Conservation (phyloP, 768 basidiomycete species). For the Paxillus ammoniavirescens region DNA sequence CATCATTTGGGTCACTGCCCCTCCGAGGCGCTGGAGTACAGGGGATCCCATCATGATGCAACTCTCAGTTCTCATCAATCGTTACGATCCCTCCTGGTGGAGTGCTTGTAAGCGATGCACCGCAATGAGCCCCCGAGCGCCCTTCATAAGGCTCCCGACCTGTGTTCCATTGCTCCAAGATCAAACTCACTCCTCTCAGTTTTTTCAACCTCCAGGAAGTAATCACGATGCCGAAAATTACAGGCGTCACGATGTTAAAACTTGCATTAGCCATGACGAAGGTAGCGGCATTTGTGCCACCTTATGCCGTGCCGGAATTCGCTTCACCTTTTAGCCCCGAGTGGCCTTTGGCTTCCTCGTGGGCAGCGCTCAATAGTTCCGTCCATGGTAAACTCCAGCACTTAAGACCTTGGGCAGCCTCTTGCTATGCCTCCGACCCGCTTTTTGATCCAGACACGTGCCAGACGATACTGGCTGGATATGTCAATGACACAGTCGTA, state of each 20-base stretch:
- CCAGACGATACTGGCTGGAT: conserved; percentile 5
- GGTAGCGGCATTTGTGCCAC: background rate
- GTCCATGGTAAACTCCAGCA: background rate
- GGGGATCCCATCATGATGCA: too few species aligned
- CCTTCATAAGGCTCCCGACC: background rate
- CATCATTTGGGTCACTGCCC: too few species aligned
- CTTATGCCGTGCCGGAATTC: background rate
- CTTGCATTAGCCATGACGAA: background rate
- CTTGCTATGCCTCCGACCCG: conserved; percentile 5
- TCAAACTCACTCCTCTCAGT: background rate
- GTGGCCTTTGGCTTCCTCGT: background rate
- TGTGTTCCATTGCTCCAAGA: background rate
- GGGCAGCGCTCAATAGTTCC: conserved; percentile 1
- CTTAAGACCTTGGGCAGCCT: conserved; percentile 8
- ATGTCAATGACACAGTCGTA: conserved; percentile 1
- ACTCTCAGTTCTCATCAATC: too few species aligned
- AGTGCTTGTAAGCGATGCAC: too few species aligned
- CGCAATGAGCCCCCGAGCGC: background rate
- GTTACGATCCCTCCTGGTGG: too few species aligned
- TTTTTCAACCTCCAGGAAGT: background rate
- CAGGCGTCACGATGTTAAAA: background rate
- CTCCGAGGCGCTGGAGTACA: too few species aligned
- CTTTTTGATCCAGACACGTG: conserved; percentile 3
- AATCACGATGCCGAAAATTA: background rate
- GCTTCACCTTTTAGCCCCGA: background rate